Evolutionary conservation across 2,329 filamentous ascomycete species (phyloP).

Genomic region (Ampelomyces quisqualis): DNA sequence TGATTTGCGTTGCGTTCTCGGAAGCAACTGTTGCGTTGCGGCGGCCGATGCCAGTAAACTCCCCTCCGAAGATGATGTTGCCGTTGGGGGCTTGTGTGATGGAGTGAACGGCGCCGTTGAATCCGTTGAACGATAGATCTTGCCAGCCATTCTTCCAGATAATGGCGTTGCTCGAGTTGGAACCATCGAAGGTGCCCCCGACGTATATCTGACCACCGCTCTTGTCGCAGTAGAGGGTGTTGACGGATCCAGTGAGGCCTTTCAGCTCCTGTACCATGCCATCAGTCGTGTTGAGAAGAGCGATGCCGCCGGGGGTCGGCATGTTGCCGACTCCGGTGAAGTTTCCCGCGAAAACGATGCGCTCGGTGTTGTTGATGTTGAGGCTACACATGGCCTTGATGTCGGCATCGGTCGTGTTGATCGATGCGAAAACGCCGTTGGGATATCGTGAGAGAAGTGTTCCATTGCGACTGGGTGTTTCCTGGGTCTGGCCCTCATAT

Average conservation of each 20-base stretch:
- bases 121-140: constrained; percentile 85
- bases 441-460: constrained; percentile 79
- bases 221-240: constrained; percentile 78
- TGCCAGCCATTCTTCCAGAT: constrained; percentile 73
- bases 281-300: constrained; percentile 74
- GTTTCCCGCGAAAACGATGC: constrained; percentile 86
- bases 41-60: constrained; percentile 83
- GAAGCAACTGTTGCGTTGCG: constrained; percentile 74
- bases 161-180: constrained; percentile 86
- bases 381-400: constrained; percentile 89
- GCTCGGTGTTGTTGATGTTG: constrained; percentile 65
- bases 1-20: constrained; percentile 69
- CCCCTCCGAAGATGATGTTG: constrained; percentile 88
- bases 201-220: constrained; percentile 80
- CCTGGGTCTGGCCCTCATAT: constrained; percentile 76
- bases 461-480: constrained; percentile 68
- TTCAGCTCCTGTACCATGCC: constrained; percentile 69
- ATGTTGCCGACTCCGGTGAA: constrained; percentile 85
- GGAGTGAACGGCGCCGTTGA: constrained; percentile 87
- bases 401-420: constrained; percentile 76
- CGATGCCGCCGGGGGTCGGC: constrained; percentile 73
- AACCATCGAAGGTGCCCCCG: constrained; percentile 78
- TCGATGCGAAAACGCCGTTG: constrained; percentile 75
- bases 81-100: constrained; percentile 79
- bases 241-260: constrained; percentile 82